Base-by-base conservation (phyloP, 1,139 yeast species). In the Geotrichum histeridarum region DNA sequence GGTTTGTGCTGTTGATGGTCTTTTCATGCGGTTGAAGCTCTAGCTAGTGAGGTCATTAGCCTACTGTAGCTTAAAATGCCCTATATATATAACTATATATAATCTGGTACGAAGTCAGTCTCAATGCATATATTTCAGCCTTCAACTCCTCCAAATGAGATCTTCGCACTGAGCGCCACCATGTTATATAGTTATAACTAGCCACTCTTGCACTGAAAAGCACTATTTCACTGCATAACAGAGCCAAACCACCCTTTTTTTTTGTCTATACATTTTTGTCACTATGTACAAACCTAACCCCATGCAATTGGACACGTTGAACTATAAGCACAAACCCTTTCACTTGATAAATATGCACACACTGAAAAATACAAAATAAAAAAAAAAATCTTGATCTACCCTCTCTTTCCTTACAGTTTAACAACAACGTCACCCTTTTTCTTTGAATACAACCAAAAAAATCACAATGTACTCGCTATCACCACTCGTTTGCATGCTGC, bases 401-500 rank as follows among this genome's bases (percentile, higher is more conserved):
- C 11, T 33, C 14, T 33, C 14, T 33, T 33, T 33, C 7, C 7
- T 37, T 15, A n/a, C 39, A 37, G 27, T 22, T 22, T 15, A 35
- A 35, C 38, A 7, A 2, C 39, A 8, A 17, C 18, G 6, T n/a
- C 15, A 11, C 15, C 2, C 37, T 7, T 6, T 33, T n/a, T 33
- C 37, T 8, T 11, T 11, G 35, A 33, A n/a, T 4, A 3, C 14
- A 11, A 33, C 4, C 12, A 33, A 11, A 7, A 33, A 22, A 6
- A 8, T 8, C 35, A 41, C 7, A 14, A 54, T 54, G 54, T 48
- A 50, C 27, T 31, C 41, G 15, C 18, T 41, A 5, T 41, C 48
- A 51, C 36, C 53, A 14, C 32, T 54, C 17, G 38, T 55, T 37
- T 39, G 50, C 35, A 31, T 47, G 35, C 9, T 47, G 11, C n/a